These are phyloP conservation scores for Trichoderma asperelloides DNA, from an alignment of 495 filamentous ascomycete genomes.

Conservation along the genomic window DNA sequence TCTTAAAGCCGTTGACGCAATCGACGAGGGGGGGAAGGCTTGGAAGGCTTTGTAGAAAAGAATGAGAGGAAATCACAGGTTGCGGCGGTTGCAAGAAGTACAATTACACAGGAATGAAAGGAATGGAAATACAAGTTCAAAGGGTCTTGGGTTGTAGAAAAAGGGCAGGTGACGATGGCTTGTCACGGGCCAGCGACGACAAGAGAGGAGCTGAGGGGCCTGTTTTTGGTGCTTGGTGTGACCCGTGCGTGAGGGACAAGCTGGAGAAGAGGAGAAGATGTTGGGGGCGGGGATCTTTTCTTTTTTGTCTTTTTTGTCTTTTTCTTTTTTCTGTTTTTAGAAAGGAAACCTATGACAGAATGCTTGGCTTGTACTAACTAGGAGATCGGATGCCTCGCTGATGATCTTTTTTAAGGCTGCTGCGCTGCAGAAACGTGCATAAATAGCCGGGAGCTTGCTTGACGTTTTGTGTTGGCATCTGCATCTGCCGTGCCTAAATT, in stretches of 20 bases:
- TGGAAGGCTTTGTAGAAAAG: not conserved
- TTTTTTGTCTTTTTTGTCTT: too few relatives aligned
- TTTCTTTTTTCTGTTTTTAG: too few relatives aligned
- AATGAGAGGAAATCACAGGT: not conserved
- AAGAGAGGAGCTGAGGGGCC: not conserved
- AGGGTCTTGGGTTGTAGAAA: not conserved
- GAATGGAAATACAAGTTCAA: not conserved
- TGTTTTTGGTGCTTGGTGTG: not conserved
- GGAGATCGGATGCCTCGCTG: too few relatives aligned
- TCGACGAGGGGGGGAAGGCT: not conserved
- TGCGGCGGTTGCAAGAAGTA: not conserved
- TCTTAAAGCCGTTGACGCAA: not conserved
- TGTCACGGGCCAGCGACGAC: not conserved
- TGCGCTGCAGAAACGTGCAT: too few relatives aligned
- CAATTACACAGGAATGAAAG: not conserved
- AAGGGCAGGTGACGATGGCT: constrained; percentile 3
- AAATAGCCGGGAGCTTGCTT: too few relatives aligned
- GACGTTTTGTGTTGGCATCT: too few relatives aligned
- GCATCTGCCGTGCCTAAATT: too few relatives aligned
- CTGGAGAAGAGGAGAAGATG: not conserved
- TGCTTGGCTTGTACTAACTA: too few relatives aligned
- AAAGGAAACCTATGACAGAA: too few relatives aligned
- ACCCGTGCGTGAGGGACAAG: not conserved
- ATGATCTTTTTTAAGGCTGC: too few relatives aligned
- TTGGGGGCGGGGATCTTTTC: not conserved